A percentile compares a stretch with the other conserved stretches of the same genome.
phyloP scores from a whole-genome alignment of 768 basidiomycete species.

The Serendipita sp. region DNA sequence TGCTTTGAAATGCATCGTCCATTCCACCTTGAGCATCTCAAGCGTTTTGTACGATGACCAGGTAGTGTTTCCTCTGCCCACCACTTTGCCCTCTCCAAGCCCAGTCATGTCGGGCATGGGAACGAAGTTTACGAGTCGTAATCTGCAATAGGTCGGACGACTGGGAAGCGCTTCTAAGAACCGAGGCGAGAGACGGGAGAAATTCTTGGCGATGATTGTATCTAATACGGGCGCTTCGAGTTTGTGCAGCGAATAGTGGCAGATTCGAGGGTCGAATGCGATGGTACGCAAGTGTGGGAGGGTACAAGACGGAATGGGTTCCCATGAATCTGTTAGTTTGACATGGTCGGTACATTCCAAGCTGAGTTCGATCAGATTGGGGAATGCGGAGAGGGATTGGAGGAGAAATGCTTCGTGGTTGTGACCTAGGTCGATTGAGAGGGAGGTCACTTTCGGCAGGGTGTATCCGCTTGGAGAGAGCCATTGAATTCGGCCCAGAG shows the following conservation, averaged over 20 bases:
- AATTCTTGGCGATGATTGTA: neutral
- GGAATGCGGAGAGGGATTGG: neutral
- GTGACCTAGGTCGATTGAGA: neutral
- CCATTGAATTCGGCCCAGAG: neutral
- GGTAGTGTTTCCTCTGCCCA: too few species aligned
- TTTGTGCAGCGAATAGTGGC: slow-evolving; percentile 3
- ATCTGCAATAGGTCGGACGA: neutral
- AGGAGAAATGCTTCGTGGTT: neutral
- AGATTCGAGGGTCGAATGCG: neutral
- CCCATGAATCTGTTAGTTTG: neutral
- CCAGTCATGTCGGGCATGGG: neutral
- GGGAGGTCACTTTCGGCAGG: neutral
- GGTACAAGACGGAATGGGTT: neutral
- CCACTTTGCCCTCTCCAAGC: neutral
- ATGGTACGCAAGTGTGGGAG: neutral
- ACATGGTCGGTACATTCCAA: neutral
- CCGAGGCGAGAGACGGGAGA: neutral
- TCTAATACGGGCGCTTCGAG: neutral
- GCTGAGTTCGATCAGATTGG: neutral
- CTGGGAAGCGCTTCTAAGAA: neutral
- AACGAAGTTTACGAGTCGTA: neutral
- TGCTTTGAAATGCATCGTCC: neutral
- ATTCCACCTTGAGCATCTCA: neutral
- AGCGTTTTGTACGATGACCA: neutral
- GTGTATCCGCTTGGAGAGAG: neutral